Evolutionary conservation across 1,139 yeast species (phyloP).

Genomic region (Geotrichum candidum): DNA sequence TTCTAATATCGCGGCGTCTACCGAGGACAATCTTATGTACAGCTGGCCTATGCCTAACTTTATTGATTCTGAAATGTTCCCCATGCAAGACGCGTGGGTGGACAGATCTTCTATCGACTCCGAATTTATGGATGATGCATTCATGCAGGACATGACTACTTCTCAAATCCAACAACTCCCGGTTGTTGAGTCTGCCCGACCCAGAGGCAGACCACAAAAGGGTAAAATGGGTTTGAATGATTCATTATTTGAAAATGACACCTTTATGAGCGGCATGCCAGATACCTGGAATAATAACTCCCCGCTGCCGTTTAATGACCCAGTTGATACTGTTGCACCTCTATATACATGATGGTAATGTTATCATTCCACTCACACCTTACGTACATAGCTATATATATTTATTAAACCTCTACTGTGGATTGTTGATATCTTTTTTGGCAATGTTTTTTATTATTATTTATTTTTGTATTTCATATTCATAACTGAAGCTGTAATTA

Average conservation of each 20-base stretch:
- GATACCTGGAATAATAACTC: constrained; percentile 3
- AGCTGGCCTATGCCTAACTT: neutral
- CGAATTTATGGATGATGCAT: neutral
- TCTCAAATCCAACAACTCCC: neutral
- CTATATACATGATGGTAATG: neutral
- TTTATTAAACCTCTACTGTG: too few species aligned
- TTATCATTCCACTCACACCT: neutral
- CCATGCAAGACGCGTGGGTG: neutral
- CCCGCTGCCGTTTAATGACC: neutral
- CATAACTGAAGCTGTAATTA: neutral
- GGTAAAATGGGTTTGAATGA: constrained; percentile 1
- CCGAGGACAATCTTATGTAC: neutral
- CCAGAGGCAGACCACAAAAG: constrained; percentile 1
- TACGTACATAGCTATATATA: too few species aligned
- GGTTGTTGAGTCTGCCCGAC: neutral
- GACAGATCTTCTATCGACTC: neutral
- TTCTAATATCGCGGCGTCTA: neutral
- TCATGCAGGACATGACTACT: neutral
- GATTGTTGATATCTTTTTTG: neutral
- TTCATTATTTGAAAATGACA: neutral
- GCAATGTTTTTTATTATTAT: neutral
- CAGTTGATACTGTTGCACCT: constrained; percentile 3
- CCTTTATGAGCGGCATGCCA: neutral
- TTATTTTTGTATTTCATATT: neutral
- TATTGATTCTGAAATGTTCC: neutral